Percentiles rank a stretch among this genome's conserved stretches.
Conservation (phyloP, 1,284 basidiomycete species). For the Irpex sp. region DNA sequence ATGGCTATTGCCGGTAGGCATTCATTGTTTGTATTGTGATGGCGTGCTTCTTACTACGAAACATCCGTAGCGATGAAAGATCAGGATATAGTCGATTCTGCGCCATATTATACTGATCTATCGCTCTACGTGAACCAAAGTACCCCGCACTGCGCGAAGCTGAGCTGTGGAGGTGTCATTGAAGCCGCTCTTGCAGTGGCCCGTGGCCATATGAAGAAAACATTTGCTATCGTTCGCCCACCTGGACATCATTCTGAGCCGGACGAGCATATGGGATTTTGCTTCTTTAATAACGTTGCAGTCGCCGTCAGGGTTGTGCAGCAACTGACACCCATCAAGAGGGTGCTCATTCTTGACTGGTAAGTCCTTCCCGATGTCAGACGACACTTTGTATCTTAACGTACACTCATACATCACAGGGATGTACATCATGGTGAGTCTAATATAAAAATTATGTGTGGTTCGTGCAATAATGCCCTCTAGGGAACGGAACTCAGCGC, state of each 20-base stretch:
- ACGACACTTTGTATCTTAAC: slow-evolving; percentile 9
- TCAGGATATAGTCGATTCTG: slow-evolving; percentile 71
- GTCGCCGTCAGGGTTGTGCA: slow-evolving; percentile 85
- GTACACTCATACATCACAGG: slow-evolving; percentile 42
- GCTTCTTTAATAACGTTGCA: slow-evolving; percentile 98
- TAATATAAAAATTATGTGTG: not conserved
- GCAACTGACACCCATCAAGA: slow-evolving; percentile 64
- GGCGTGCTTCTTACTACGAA: slow-evolving; percentile 16
- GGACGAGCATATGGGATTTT: slow-evolving; percentile 97
- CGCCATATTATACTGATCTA: slow-evolving; percentile 80
- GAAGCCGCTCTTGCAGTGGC: slow-evolving; percentile 90
- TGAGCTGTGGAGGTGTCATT: slow-evolving; percentile 94
- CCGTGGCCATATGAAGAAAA: slow-evolving; percentile 76
- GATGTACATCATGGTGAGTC: slow-evolving; percentile 92
- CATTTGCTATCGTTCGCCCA: slow-evolving; percentile 94
- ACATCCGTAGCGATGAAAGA: slow-evolving; percentile 57
- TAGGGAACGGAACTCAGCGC: slow-evolving; percentile 92
- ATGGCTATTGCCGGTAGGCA: slow-evolving; percentile 70
- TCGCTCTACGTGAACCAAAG: slow-evolving; percentile 91
- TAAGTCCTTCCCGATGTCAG: slow-evolving; percentile 30
- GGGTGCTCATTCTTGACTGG: slow-evolving; percentile 95
- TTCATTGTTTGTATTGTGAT: slow-evolving; percentile 11
- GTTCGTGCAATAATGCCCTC: not conserved
- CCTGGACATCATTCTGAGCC: slow-evolving; percentile 99
- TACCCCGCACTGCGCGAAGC: slow-evolving; percentile 80